Evolutionary conservation across 352 stramenopile species (phyloP), one percentile per base, ranked within the genome.

Genomic region (Phytophthora chlamydospora): DNA sequence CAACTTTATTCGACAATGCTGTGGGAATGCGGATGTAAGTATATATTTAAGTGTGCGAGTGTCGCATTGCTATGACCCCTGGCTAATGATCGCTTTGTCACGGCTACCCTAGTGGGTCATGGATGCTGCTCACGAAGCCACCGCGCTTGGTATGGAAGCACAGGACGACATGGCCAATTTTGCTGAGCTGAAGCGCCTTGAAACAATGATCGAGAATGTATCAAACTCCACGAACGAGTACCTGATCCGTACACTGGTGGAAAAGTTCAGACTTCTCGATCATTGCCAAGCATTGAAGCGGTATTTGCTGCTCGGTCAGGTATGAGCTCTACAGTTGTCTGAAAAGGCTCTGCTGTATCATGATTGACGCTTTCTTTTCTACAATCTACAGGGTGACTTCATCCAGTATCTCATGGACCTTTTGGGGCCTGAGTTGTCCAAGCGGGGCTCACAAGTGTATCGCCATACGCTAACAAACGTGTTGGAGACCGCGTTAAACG

Each of bases 261-360:
- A 98, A 12, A 89, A 98, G 66, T 97, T 98, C 66, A 73, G 97
- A 50, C 74, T 99, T 11, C 71, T 98, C 46, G 68, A 97, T 36
- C 97, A 99, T 71, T 95, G 98, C 14, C 83, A 88, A 38, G 97
- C 96, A 17, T 73, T 99, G n/a, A 98, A 99, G 71, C 87, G 96
- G 43, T 99, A 99, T 62, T 74, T 99, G 32, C 83, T 99, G 29
- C 82, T 99, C n/a, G 97, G 96, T n/a, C 97, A 99, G 83, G 88
- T 83, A 66, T 41, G 31, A 46, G 17, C 51, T 29, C 11, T 11
- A 13, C 29, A 31, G 21, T 17, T 39, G n/a, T 58, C 16, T 24
- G 29, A 29, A 58, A 19, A 35, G 16, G 45, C n/a, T 29, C 8
- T 29, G 39, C 0, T 56, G 16, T 53, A 10, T 36, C 4, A 31